Conservation (phyloP, 139 green algal genomes). For the Chlorella ohadii region DNA sequence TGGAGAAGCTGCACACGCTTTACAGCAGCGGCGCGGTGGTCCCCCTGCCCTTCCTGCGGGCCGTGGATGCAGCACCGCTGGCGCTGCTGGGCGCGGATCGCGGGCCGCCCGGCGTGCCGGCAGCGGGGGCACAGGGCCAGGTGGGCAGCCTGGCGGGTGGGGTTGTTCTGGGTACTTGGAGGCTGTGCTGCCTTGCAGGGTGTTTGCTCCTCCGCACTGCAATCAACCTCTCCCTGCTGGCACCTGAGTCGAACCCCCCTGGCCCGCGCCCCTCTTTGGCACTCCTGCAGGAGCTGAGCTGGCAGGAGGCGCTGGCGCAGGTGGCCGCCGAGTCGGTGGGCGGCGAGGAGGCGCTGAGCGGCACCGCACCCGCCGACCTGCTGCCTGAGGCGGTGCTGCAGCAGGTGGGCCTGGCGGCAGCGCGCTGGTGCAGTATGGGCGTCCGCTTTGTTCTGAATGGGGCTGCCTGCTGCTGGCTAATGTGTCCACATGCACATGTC, state of each 20-base stretch:
- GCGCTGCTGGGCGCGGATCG: slow-evolving; percentile 64
- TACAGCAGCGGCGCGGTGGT: slow-evolving; percentile 79
- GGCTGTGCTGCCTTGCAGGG: not conserved
- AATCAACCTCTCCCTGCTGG: too few species aligned
- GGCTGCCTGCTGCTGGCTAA: too few species aligned
- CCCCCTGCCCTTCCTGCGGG: slow-evolving; percentile 85
- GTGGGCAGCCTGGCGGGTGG: not conserved
- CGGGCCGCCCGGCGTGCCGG: not conserved
- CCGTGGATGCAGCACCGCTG: slow-evolving; percentile 67
- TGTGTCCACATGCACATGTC: too few species aligned
- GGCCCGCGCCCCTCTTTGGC: too few species aligned
- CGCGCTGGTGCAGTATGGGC: too few species aligned
- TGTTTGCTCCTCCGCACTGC: too few species aligned
- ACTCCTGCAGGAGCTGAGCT: slow-evolving; percentile 15
- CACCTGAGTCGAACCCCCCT: too few species aligned
- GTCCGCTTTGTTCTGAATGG: too few species aligned
- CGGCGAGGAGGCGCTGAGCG: not conserved
- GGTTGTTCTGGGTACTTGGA: not conserved
- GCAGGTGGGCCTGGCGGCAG: not conserved
- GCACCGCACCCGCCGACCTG: not conserved
- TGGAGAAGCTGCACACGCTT: slow-evolving; percentile 67
- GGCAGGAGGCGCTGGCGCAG: slow-evolving; percentile 23
- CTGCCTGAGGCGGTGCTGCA: slow-evolving; percentile 18
- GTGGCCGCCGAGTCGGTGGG: slow-evolving; percentile 9
- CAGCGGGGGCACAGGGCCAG: not conserved